Evolutionary conservation across 2,329 filamentous ascomycete genomes (phyloP), one percentile per base, ranked within the genome.

Genomic region (Pyrenophora seminiperda): DNA sequence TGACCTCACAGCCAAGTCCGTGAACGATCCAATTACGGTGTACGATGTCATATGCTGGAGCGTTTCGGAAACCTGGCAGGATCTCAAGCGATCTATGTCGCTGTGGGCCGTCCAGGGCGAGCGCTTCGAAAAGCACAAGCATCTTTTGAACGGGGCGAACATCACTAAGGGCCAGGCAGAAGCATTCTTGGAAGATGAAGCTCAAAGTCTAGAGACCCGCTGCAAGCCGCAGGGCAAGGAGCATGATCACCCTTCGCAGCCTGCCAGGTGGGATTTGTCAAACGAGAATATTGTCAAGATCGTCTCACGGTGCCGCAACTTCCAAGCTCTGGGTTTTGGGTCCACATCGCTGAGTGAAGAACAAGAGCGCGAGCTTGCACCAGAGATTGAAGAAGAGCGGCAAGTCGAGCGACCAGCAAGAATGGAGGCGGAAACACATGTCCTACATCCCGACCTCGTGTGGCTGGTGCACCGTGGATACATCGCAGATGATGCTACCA

Each of bases 351-450:
- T 88, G 0, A 72, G 82, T 2, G 85, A 89, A 59, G 87, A 90
- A 49, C 85, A 90, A 56, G 87, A 90, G 62, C 77, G 86, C 0
- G 87, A 90, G 54, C 73, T 90, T 0, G 76, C 83, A 0, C 84
- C 83, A 0, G 86, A 91, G 53, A 77, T 82, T 1, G 83, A 90
- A 56, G 71, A 80, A 19, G 83, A 90, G 59, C 73, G 77, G 1
- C 72, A 88, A 40, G 57, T 83, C 0, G 74, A 88, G 55, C 74
- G 73, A 1, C 81, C 83, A 0, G 60, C 66, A 0, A 48, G 67
- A 0, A 73, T 75, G 1, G 30, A 59, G 0, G 75, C 84, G 0
- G 61, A 54, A 0, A 1, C 7, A 0, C 81, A 87, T 37, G 2
- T 0, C 0, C 9, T 85, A 0, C 77, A 84, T 42, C 9, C 47